Evolutionary conservation across 345 rosid species (phyloP).

Genomic region (Brassica carinata): DNA sequence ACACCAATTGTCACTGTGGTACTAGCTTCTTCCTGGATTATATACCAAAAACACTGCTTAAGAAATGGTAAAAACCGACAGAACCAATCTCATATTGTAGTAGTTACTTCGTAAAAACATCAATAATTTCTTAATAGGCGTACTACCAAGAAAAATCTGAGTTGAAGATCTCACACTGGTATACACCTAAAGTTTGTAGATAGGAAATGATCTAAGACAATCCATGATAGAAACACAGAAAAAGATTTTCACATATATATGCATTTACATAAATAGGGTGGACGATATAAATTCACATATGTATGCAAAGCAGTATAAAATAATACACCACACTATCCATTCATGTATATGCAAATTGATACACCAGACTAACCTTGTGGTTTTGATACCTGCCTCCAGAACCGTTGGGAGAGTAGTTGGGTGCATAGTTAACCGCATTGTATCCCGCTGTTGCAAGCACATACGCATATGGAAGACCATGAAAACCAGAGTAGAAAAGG

Average conservation of each 20-base stretch:
- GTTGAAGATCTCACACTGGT: conserved; percentile 1
- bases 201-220: neutral
- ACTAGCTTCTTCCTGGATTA: conserved; percentile 72
- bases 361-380: conserved; percentile 61
- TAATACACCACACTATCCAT: neutral
- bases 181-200: neutral
- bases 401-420: conserved; percentile 72
- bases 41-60: conserved; percentile 23
- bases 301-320: neutral
- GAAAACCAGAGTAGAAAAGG: conserved; percentile 73
- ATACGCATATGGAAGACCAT: conserved; percentile 63
- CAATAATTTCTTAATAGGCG: neutral
- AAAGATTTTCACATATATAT: neutral
- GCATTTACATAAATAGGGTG: neutral
- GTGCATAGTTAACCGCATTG: conserved; percentile 67
- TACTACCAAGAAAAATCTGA: neutral
- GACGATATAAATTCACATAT: neutral
- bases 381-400: conserved; percentile 76
- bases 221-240: neutral
- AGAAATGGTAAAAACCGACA: neutral
- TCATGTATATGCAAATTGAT: neutral
- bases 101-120: neutral
- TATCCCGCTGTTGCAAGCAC: conserved; percentile 73
- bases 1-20: conserved; percentile 81
- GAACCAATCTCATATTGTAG: neutral